These are phyloP conservation scores for Blastocystis sp. DNA, from an alignment of 352 stramenopile species.

Conservation along the genomic window DNA sequence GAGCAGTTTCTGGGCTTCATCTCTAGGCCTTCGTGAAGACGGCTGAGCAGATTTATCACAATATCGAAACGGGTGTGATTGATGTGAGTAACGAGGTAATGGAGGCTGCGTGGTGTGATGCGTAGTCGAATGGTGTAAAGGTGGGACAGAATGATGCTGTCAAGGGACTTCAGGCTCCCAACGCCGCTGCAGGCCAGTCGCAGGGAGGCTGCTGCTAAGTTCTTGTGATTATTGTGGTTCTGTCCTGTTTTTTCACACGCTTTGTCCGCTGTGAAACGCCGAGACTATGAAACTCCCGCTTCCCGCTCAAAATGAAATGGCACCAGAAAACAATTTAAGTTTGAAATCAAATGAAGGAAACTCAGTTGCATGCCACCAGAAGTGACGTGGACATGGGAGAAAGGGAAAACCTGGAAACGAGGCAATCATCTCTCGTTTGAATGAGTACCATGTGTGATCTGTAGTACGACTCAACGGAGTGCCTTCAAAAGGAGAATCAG, in stretches of 20 bases:
- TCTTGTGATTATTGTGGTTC: conserved; percentile 42
- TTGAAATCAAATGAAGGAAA: too few species aligned
- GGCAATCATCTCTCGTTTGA: too few species aligned
- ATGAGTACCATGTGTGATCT: neutral
- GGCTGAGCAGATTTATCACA: conserved; percentile 90
- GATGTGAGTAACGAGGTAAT: conserved; percentile 87
- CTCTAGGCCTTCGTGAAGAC: conserved; percentile 88
- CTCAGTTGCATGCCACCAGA: too few species aligned
- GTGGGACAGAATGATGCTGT: conserved; percentile 61
- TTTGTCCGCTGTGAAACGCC: neutral
- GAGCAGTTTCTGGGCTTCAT: neutral
- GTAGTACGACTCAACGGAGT: neutral
- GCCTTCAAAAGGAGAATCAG: conserved; percentile 39
- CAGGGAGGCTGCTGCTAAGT: conserved; percentile 56
- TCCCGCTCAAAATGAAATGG: too few species aligned
- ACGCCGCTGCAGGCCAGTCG: conserved; percentile 15
- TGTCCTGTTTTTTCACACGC: neutral
- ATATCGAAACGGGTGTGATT: conserved; percentile 88
- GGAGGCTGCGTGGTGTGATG: neutral
- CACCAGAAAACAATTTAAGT: too few species aligned
- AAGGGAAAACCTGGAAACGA: too few species aligned
- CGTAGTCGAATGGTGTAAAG: conserved; percentile 65
- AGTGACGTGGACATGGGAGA: too few species aligned
- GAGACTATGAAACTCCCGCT: too few species aligned
- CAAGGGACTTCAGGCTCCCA: conserved; percentile 62